Percentiles rank a stretch among this genome's conserved stretches.
Conservation (phyloP, 441 rosid genomes). For the Pelargonium australe region DNA sequence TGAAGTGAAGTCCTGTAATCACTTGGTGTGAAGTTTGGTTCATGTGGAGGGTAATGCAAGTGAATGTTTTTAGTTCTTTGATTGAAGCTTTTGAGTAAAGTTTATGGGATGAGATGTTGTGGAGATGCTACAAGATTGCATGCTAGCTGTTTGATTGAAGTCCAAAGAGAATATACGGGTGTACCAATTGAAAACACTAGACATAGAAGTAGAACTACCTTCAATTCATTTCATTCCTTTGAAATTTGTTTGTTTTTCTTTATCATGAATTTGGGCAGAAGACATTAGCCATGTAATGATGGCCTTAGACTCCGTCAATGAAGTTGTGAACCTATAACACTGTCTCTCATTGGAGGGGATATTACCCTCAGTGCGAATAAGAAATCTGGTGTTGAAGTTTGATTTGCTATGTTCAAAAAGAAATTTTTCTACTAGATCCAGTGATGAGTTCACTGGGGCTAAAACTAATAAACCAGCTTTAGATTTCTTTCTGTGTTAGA, state of each 20-base stretch:
- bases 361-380: not conserved
- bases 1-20: not conserved
- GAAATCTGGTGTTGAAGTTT: not conserved
- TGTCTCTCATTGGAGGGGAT: not conserved
- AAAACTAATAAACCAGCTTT: not conserved
- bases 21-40: not conserved
- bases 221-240: not conserved
- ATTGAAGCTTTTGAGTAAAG: not conserved
- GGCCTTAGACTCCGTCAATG: not conserved
- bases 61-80: not conserved
- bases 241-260: not conserved
- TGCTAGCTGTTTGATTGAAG: constrained; percentile 5
- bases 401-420: not conserved
- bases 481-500: not conserved
- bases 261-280: not conserved
- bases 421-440: not conserved
- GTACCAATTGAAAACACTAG: not conserved
- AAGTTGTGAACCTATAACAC: not conserved
- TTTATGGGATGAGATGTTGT: not conserved
- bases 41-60: not conserved
- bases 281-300: not conserved
- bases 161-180: not conserved
- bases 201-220: not conserved
- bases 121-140: not conserved
- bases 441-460: not conserved